Percentiles rank a stretch among this genome's conserved stretches.
phyloP scores from a whole-genome alignment of 2,329 filamentous ascomycete genomes.

The Hypoxylon sp. region DNA sequence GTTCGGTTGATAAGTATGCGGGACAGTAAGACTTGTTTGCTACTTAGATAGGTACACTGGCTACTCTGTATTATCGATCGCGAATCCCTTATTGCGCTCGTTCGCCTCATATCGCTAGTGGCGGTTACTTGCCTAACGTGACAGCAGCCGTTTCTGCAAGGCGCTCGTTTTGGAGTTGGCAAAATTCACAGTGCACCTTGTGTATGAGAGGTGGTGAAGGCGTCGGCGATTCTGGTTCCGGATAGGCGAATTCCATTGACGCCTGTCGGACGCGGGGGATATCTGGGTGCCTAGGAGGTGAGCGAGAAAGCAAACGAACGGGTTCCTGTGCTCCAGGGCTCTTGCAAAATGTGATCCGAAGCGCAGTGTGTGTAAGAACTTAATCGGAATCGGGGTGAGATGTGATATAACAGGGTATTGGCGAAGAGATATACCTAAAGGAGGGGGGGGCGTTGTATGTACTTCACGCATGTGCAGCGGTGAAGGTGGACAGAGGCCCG shows the following conservation, averaged over 20 bases:
- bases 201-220: conserved; percentile 18
- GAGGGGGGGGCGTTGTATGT: conserved; percentile 9
- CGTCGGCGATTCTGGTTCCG: conserved; percentile 32
- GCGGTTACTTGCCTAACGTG: conserved; percentile 41
- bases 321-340: background rate
- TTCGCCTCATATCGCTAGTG: conserved; percentile 9
- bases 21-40: conserved; percentile 29
- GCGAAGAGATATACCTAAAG: conserved; percentile 6
- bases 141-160: conserved; percentile 43
- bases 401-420: conserved; percentile 17
- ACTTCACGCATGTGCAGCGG: conserved; percentile 18
- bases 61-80: background rate
- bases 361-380: conserved; percentile 28
- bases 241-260: conserved; percentile 31
- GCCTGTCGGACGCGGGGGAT: conserved; percentile 9
- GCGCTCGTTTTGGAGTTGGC: conserved; percentile 32
- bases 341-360: conserved; percentile 3
- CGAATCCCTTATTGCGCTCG: conserved; percentile 1
- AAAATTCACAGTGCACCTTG: conserved; percentile 11
- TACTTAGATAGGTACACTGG: no score
- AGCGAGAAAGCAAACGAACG: conserved; percentile 23
- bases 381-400: conserved; percentile 32
- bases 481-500: conserved; percentile 18
- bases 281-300: conserved; percentile 3
- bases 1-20: background rate